Conservation (phyloP, 2,329 filamentous ascomycete genomes). For the Chaetomium sp. region DNA sequence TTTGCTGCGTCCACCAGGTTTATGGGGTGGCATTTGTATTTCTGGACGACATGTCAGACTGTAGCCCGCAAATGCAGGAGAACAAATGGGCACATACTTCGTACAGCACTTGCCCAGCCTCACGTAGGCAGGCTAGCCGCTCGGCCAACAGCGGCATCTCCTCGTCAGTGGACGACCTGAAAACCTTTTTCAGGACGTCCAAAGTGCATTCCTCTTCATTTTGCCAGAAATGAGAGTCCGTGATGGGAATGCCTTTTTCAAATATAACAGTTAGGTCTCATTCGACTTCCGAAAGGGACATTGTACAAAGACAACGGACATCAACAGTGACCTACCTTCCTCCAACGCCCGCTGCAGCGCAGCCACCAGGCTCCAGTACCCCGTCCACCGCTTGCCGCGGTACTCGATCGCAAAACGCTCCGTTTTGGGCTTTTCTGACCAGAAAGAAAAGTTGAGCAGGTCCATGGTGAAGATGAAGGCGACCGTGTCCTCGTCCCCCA, state of each 20-base stretch:
- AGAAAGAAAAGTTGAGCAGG: slow-evolving; percentile 94
- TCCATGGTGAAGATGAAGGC: slow-evolving; percentile 98
- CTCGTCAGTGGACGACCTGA: slow-evolving; percentile 83
- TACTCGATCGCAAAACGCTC: slow-evolving; percentile 85
- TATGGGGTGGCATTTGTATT: slow-evolving; percentile 73
- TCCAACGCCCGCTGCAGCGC: slow-evolving; percentile 84
- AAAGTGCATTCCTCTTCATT: slow-evolving; percentile 75
- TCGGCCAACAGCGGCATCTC: slow-evolving; percentile 82
- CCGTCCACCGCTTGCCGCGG: slow-evolving; percentile 79
- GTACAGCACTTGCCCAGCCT: slow-evolving; percentile 79
- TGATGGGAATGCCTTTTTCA: slow-evolving; percentile 76
- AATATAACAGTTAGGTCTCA: slow-evolving; percentile 1
- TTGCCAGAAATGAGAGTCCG: slow-evolving; percentile 83
- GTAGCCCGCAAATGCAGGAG: not conserved
- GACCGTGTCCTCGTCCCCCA: slow-evolving; percentile 76
- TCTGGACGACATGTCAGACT: slow-evolving; percentile 48
- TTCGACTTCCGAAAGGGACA: not conserved
- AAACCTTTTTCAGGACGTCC: slow-evolving; percentile 72
- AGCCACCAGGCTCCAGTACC: slow-evolving; percentile 93
- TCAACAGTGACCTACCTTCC: slow-evolving; percentile 61
- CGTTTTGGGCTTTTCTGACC: slow-evolving; percentile 71
- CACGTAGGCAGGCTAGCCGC: slow-evolving; percentile 75
- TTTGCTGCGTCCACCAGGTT: slow-evolving; percentile 74
- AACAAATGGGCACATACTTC: slow-evolving; percentile 55
- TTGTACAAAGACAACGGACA: not conserved